Base-by-base conservation (phyloP, 192 early-diverging fungal species). In the Dissophora ornata region DNA sequence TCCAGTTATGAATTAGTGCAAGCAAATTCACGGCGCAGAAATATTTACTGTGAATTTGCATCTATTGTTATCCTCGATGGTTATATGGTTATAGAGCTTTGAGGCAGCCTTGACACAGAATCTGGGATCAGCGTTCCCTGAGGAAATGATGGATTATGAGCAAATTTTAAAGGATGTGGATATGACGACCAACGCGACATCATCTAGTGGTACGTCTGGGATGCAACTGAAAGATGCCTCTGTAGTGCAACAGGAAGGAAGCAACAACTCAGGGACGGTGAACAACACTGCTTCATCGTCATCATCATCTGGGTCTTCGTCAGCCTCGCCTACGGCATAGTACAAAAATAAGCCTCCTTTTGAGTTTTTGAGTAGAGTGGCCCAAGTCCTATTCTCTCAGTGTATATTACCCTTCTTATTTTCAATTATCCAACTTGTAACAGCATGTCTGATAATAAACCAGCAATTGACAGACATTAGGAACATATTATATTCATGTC, bases 71-170 rank as follows among this genome's bases (percentile, higher is more conserved):
- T 21, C 21, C 21, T n/a, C n/a, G n/a, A n/a, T n/a, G n/a, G n/a
- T n/a, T n/a, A n/a, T n/a, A n/a, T n/a, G 1, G 4, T 28, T 58
- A 60, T 46, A 77, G 71, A 77, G 62, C 38, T 77, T 77, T 21
- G 71, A 77, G 26, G 48, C 56, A 11, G 63, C 71, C 2, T 40
- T 77, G 52, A 34, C 58, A 49, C 64, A 77, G 24, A 66, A 77
- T 34, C 29, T 77, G 49, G 71, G 58, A 33, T 50, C 49, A 7
- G 18, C 51, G 2, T 77, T 77, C 29, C 63, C 71, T 3, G 71
- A 77, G n/a, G 71, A 77, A 48, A 62, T 67, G 63, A 53, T 29
- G 19, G 64, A 62, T 5, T 77, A 77, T n/a, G 29, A 61, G 15
- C 26, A 48, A 13, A 45, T 62, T 15, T 16, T 71, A 5, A 40